Evolutionary conservation across 352 stramenopile genomes (phyloP), one percentile per base, ranked within the genome.

Genomic region (Phytophthora palmivora): DNA sequence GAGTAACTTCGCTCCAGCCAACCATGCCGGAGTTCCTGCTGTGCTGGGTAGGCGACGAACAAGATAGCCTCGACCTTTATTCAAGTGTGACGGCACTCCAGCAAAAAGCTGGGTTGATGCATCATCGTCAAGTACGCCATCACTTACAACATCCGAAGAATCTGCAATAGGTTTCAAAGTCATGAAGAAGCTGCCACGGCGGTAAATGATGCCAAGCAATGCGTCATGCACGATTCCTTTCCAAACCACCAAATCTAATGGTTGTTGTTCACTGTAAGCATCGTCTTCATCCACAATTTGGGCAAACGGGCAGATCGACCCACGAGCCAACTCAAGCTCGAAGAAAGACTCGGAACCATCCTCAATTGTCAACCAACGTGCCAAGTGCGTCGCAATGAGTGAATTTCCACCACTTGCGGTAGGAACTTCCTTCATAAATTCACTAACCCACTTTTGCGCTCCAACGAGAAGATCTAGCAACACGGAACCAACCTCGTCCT

Each of bases 341-440:
- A 85, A 91, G 44, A 91, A 89, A 0, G 68, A 76, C 36, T 91
- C 82, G 0, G 56, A 65, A 0, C 79, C 72, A 26, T 86, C 74
- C 9, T 78, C 59, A 6, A 67, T 61, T 32, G 86, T 75, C 14
- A 91, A 49, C 81, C 81, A 90, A n/a, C 61, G 70, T 19, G 71
- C 72, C 21, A 90, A 51, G 42, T 90, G 77, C 33, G 18, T 60
- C 28, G 12, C 52, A 39, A 62, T 52, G 44, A 44, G 66, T 26
- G 36, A 42, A 19, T 54, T 58, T 2, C 58, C 64, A n/a, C 58
- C 64, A 22, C 76, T 80, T 9, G 76, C 69, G 24, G 51, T 32
- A 39, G 76, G 70, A 21, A 87, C 67, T 58, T 88, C 79, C 0
- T 44, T 36, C n/a, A 87, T 43, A 19, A 88, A 91, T 3, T 70